phyloP scores from a whole-genome alignment of 768 basidiomycete species.

The Termitomyces sp. region DNA sequence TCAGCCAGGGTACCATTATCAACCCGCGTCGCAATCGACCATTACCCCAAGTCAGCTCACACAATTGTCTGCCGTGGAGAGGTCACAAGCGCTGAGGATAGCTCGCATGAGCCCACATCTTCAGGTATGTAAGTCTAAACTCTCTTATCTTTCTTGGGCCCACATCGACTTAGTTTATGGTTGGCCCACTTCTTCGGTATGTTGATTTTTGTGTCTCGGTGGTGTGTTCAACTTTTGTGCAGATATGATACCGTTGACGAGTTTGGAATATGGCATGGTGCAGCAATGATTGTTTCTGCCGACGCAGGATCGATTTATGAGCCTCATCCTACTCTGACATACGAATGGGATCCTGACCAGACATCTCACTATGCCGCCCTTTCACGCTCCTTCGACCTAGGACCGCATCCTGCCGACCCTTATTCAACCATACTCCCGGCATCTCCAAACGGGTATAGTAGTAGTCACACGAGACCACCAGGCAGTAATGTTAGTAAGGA shows the following conservation, averaged over 20 bases:
- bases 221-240: neutral
- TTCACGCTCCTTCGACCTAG: constrained; percentile 46
- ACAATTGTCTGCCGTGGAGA: constrained; percentile 54
- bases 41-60: constrained; percentile 36
- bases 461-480: constrained; percentile 14
- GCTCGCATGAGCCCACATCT: constrained; percentile 78
- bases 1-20: constrained; percentile 15
- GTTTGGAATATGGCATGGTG: constrained; percentile 80
- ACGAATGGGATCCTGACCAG: constrained; percentile 67
- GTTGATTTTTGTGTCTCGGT: constrained; percentile 5
- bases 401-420: constrained; percentile 73
- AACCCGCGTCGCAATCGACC: constrained; percentile 20
- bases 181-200: constrained; percentile 72
- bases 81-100: constrained; percentile 51
- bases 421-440: constrained; percentile 39
- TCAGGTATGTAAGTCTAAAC: constrained; percentile 34
- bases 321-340: constrained; percentile 61
- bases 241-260: constrained; percentile 86
- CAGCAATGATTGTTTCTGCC: constrained; percentile 81
- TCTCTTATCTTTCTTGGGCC: neutral
- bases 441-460: constrained; percentile 12
- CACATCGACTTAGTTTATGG: constrained; percentile 59
- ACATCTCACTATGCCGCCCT: constrained; percentile 7
- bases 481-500: constrained; percentile 32
- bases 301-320: constrained; percentile 77